phyloP scores from a whole-genome alignment of 2,329 filamentous ascomycete genomes.

The Fusarium tupiense region DNA sequence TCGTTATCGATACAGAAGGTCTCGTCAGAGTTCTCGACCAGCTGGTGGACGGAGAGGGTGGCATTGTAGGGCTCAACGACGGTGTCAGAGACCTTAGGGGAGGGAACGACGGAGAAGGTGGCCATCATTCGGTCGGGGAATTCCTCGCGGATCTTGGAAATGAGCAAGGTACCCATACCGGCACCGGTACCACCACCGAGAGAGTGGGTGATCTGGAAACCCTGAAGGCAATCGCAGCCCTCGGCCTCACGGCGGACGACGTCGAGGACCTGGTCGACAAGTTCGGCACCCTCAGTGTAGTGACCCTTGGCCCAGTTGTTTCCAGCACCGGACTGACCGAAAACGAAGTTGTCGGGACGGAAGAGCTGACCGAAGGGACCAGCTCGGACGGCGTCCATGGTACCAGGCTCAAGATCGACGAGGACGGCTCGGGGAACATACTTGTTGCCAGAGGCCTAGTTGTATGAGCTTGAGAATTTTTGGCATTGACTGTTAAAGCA shows the following conservation, averaged over 20 bases:
- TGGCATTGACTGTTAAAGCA: constrained; percentile 24
- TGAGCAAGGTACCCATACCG: constrained; percentile 99
- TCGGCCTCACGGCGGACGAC: constrained; percentile 99
- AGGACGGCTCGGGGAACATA: constrained; percentile 99
- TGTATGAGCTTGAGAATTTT: constrained; percentile 26
- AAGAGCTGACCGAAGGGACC: constrained; percentile 99
- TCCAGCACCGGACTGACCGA: constrained; percentile 98
- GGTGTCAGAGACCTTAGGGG: constrained; percentile 99
- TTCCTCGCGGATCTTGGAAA: constrained; percentile 99
- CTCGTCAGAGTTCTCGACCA: constrained; percentile 99
- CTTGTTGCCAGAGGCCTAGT: constrained; percentile 93
- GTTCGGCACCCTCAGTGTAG: constrained; percentile 99
- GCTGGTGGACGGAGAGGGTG: constrained; percentile 97
- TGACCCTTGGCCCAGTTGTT: constrained; percentile 99
- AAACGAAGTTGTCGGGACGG: constrained; percentile 99
- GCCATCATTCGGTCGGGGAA: constrained; percentile 99
- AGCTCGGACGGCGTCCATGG: constrained; percentile 98
- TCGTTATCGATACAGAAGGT: constrained; percentile 99
- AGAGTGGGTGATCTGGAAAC: constrained; percentile 99
- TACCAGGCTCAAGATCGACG: constrained; percentile 98
- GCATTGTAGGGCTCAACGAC: constrained; percentile 99
- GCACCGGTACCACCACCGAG: constrained; percentile 99
- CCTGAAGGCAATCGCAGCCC: constrained; percentile 99
- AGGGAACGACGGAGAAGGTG: constrained; percentile 98
- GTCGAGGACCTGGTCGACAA: constrained; percentile 97